Percentiles rank a stretch among this genome's conserved stretches.
Evolutionary conservation across 495 filamentous ascomycete species (phyloP).

Genomic region (Hyaloscypha hepaticicola): DNA sequence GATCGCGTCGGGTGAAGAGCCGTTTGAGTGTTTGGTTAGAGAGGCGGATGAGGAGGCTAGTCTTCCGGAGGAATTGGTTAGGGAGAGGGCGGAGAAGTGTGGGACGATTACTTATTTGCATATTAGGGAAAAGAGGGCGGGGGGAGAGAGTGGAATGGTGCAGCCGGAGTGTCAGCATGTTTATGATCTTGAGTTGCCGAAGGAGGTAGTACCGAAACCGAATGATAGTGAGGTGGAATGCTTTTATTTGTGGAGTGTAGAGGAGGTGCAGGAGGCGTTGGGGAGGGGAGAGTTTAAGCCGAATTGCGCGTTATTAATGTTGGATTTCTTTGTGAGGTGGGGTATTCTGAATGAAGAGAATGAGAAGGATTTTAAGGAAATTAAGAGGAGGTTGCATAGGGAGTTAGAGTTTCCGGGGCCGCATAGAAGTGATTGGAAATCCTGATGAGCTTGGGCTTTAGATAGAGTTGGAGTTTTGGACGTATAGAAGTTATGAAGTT

Average conservation of each 20-base stretch:
- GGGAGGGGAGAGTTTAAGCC: slow-evolving; percentile 82
- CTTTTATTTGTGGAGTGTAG: slow-evolving; percentile 74
- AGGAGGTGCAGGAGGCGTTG: slow-evolving; percentile 70
- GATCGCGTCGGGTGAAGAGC: slow-evolving; percentile 72
- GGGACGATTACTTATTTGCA: slow-evolving; percentile 87
- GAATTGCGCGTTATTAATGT: slow-evolving; percentile 79
- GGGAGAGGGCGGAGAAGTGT: slow-evolving; percentile 50
- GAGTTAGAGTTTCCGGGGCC: slow-evolving; percentile 75
- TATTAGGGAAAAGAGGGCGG: slow-evolving; percentile 71
- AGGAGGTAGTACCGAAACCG: slow-evolving; percentile 65
- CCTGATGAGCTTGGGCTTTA: not conserved
- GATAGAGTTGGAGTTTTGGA: not conserved
- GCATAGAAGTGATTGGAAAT: slow-evolving; percentile 30
- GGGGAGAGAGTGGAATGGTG: slow-evolving; percentile 81
- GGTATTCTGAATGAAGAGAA: slow-evolving; percentile 79
- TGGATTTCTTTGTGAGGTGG: slow-evolving; percentile 91
- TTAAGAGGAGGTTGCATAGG: slow-evolving; percentile 73
- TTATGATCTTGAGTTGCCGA: slow-evolving; percentile 80
- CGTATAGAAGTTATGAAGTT: not conserved
- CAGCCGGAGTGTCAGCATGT: slow-evolving; percentile 93
- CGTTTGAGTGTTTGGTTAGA: slow-evolving; percentile 77
- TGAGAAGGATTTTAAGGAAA: slow-evolving; percentile 78
- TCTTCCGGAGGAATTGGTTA: slow-evolving; percentile 70
- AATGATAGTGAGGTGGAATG: slow-evolving; percentile 85
- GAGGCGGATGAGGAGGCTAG: slow-evolving; percentile 89